Evolutionary conservation across 1,139 yeast genomes (phyloP).

Genomic region (Nakaseomyces bracarensis): DNA sequence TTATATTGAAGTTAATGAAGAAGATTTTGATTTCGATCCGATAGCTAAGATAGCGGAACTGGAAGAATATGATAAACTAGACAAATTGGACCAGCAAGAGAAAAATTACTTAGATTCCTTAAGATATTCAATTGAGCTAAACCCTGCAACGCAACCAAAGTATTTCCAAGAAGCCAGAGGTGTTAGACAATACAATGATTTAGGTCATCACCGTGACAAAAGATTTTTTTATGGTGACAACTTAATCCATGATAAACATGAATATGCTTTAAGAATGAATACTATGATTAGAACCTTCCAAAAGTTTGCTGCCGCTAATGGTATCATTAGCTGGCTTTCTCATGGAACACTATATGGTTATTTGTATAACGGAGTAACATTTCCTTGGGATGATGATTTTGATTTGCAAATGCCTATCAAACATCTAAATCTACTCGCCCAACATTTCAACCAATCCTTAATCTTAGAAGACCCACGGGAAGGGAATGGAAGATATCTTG

Average conservation of each 20-base stretch:
- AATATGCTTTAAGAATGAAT: slow-evolving; percentile 42
- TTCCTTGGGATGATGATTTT: slow-evolving; percentile 69
- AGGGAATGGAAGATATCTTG: slow-evolving; percentile 53
- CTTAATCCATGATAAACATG: slow-evolving; percentile 26
- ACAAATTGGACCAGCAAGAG: slow-evolving; percentile 17
- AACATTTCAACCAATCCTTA: slow-evolving; percentile 45
- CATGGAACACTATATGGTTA: slow-evolving; percentile 65
- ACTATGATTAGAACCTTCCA: slow-evolving; percentile 52
- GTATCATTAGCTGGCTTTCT: slow-evolving; percentile 52
- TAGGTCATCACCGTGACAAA: slow-evolving; percentile 62
- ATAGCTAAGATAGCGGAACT: slow-evolving; percentile 21
- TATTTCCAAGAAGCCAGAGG: slow-evolving; percentile 43
- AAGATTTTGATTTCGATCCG: slow-evolving; percentile 27
- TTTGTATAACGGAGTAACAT: slow-evolving; percentile 57
- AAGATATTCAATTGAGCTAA: slow-evolving; percentile 16
- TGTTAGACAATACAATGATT: slow-evolving; percentile 11
- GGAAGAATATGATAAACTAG: slow-evolving; percentile 12
- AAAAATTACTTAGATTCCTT: slow-evolving; percentile 23
- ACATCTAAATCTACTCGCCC: slow-evolving; percentile 45
- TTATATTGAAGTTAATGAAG: slow-evolving; percentile 15
- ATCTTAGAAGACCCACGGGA: slow-evolving; percentile 56
- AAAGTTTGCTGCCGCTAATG: slow-evolving; percentile 46
- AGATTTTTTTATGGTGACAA: slow-evolving; percentile 44
- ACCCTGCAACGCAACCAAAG: slow-evolving; percentile 35
- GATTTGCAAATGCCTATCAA: slow-evolving; percentile 63